Conservation (phyloP, 1,284 basidiomycete species). For the Kalmanozyma brasiliensis region DNA sequence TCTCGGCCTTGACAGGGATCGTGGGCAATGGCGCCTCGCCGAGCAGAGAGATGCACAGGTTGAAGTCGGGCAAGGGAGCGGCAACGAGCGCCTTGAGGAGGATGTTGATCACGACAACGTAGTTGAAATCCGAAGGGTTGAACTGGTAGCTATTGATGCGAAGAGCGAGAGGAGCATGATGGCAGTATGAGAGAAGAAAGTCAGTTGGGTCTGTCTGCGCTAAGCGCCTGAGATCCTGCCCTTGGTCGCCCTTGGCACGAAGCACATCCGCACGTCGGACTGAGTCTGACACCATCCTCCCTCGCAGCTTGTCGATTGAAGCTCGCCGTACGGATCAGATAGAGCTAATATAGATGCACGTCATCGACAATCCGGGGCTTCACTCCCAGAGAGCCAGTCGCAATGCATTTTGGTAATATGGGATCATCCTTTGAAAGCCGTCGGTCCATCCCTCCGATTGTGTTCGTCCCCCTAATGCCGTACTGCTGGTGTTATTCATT, state of each 20-base stretch:
- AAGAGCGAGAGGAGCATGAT: neutral
- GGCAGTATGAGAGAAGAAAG: neutral
- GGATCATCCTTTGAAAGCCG: constrained; percentile 36
- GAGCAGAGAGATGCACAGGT: constrained; percentile 87
- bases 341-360: constrained; percentile 67
- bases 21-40: constrained; percentile 72
- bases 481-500: neutral
- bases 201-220: constrained; percentile 10
- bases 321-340: constrained; percentile 52
- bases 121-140: constrained; percentile 90
- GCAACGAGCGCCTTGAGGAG: constrained; percentile 91
- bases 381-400: constrained; percentile 54
- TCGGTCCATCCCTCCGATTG: neutral
- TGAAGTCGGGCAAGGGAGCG: constrained; percentile 83
- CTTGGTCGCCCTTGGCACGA: constrained; percentile 8
- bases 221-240: no score
- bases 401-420: constrained; percentile 44
- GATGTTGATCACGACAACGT: constrained; percentile 91
- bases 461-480: no score
- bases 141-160: constrained; percentile 83
- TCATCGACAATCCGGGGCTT: constrained; percentile 54
- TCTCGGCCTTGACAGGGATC: constrained; percentile 44
- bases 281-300: no score
- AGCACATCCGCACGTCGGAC: neutral
- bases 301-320: neutral